These are phyloP conservation scores for Aspergillus tamarii DNA, from an alignment of 2,329 filamentous ascomycete genomes.

Conservation along the genomic window DNA sequence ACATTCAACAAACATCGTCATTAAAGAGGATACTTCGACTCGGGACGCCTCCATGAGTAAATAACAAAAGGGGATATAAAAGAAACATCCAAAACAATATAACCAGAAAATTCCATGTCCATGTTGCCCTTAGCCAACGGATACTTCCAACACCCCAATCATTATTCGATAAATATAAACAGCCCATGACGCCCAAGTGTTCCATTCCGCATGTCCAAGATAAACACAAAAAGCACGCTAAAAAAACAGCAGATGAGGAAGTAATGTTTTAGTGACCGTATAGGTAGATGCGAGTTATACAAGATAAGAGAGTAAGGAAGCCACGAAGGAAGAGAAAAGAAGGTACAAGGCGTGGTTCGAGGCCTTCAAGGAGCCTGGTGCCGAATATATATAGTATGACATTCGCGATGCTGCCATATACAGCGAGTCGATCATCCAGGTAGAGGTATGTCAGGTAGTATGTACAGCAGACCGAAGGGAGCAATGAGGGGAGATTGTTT, in stretches of 20 bases:
- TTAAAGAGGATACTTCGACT: neutral
- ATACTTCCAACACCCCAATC: conserved; percentile 3
- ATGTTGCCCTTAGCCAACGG: neutral
- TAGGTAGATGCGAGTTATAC: neutral
- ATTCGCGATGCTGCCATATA: neutral
- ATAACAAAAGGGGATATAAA: conserved; percentile 7
- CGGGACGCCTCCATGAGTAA: neutral
- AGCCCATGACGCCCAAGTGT: conserved; percentile 7
- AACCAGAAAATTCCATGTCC: neutral
- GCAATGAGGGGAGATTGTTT: neutral
- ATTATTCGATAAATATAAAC: conserved; percentile 8
- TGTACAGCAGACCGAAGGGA: neutral
- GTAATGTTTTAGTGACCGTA: neutral
- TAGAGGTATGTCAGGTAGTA: neutral
- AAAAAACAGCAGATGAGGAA: neutral
- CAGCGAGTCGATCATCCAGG: neutral
- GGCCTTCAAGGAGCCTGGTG: neutral
- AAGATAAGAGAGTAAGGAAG: neutral
- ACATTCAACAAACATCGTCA: neutral
- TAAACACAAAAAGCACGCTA: conserved; percentile 3
- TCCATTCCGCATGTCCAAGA: neutral
- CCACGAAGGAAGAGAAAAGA: neutral
- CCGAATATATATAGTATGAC: neutral
- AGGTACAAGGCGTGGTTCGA: neutral
- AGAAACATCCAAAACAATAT: neutral